A percentile compares a stretch with the other conserved stretches of the same genome.
These are phyloP conservation scores for Gossypium aridum DNA, from an alignment of 441 rosid species.

Conservation along the genomic window DNA sequence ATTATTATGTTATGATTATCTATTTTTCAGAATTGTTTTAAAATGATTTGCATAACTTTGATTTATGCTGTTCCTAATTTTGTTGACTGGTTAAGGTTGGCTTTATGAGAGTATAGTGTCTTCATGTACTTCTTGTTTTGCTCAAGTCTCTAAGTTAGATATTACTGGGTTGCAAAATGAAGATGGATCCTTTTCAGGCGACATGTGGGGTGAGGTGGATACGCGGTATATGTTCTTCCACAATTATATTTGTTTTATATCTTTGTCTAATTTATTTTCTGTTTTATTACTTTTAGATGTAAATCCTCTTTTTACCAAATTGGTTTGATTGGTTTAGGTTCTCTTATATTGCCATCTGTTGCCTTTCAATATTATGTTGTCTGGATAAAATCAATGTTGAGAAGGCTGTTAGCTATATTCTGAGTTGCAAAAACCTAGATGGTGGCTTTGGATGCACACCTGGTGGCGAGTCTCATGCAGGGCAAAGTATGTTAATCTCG, in stretches of 20 bases:
- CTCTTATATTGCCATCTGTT: conserved; percentile 70
- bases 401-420: conserved; percentile 65
- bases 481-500: conserved; percentile 51
- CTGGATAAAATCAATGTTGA: conserved; percentile 60
- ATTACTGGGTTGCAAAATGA: conserved; percentile 65
- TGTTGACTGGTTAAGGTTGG: not conserved
- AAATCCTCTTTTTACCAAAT: not conserved
- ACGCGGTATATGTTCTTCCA: conserved; percentile 38
- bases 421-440: conserved; percentile 80
- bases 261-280: not conserved
- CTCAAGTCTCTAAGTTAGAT: conserved; percentile 45
- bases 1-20: not conserved
- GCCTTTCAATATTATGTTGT: conserved; percentile 62
- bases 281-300: not conserved
- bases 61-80: not conserved
- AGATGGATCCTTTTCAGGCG: conserved; percentile 92
- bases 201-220: conserved; percentile 92
- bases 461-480: conserved; percentile 91
- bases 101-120: not conserved
- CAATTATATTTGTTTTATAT: not conserved
- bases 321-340: conserved; percentile 37
- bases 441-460: conserved; percentile 93
- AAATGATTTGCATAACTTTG: not conserved
- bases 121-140: conserved; percentile 14
- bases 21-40: not conserved